These are phyloP conservation scores for Paradendryphiella salina DNA, from an alignment of 2,329 filamentous ascomycete genomes.

Conservation along the genomic window DNA sequence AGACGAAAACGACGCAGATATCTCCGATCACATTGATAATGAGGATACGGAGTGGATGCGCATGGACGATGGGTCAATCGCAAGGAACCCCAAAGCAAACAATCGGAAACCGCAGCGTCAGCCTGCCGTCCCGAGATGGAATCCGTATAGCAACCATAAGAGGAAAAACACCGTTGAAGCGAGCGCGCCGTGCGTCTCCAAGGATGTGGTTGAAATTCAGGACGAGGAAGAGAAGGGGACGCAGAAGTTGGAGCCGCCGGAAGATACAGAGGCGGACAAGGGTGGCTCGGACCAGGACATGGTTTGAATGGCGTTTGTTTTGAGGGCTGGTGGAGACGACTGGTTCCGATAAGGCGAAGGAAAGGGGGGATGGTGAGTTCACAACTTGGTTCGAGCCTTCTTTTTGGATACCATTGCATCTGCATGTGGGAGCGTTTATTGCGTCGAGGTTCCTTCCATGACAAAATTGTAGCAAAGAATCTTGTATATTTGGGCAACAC, in stretches of 20 bases:
- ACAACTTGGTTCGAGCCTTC: conserved; percentile 17
- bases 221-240: conserved; percentile 16
- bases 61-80: conserved; percentile 45
- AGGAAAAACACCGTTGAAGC: conserved; percentile 29
- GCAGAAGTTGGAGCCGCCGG: conserved; percentile 16
- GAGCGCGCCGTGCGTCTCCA: conserved; percentile 26
- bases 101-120: conserved; percentile 38
- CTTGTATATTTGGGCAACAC: too few species aligned
- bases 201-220: conserved; percentile 24
- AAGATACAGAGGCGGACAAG: conserved; percentile 10
- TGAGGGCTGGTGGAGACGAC: too few species aligned
- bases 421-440: conserved; percentile 4
- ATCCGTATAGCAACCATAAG: conserved; percentile 39
- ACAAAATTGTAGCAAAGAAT: too few species aligned
- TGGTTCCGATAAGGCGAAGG: background rate
- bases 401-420: conserved; percentile 25
- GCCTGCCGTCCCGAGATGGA: conserved; percentile 37
- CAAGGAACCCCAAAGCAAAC: conserved; percentile 42
- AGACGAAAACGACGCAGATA: conserved; percentile 45
- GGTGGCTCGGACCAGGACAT: conserved; percentile 24
- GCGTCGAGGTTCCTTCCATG: too few species aligned
- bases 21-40: conserved; percentile 45
- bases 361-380: conserved; percentile 10
- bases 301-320: conserved; percentile 5
- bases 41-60: conserved; percentile 44